phyloP scores from a whole-genome alignment of 192 early-diverging fungal genomes.

The Chytriomyces sp. region DNA sequence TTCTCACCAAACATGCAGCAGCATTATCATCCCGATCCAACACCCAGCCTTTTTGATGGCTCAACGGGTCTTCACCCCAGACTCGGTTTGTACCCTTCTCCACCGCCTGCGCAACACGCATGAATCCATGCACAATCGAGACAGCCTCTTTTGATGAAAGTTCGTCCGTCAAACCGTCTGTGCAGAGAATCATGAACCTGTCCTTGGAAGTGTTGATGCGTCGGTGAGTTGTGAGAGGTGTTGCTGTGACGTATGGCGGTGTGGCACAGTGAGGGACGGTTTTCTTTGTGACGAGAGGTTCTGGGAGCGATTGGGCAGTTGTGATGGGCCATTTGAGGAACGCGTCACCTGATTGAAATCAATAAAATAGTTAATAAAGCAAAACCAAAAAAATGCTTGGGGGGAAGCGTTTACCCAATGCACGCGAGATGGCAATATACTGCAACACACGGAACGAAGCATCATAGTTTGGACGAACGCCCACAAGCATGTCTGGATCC shows the following conservation, averaged over 20 bases:
- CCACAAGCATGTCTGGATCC: conserved; percentile 36
- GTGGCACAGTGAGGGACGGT: conserved; percentile 35
- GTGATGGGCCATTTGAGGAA: conserved; percentile 52
- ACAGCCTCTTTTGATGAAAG: conserved; percentile 42
- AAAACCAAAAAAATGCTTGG: conserved; percentile 1
- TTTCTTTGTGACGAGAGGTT: background rate
- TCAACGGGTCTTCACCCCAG: conserved; percentile 4
- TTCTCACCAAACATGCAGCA: conserved; percentile 49
- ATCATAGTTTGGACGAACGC: background rate
- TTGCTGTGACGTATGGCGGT: conserved; percentile 59
- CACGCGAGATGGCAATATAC: conserved; percentile 55
- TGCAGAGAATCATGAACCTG: conserved; percentile 51
- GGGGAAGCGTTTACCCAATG: conserved; percentile 48
- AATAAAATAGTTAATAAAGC: no score
- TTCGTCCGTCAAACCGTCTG: conserved; percentile 56
- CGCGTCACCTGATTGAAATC: conserved; percentile 47
- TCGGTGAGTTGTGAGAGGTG: conserved; percentile 52
- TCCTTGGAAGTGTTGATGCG: conserved; percentile 36
- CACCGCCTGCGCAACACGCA: background rate
- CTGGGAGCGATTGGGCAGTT: conserved; percentile 23
- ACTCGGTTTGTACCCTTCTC: background rate
- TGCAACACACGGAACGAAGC: conserved; percentile 47
- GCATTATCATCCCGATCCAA: conserved; percentile 39
- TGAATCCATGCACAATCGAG: conserved; percentile 41
- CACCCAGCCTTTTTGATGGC: background rate